Evolutionary conservation across 208 protist genomes (phyloP).

Genomic region (Endotrypanum monterogeii): DNA sequence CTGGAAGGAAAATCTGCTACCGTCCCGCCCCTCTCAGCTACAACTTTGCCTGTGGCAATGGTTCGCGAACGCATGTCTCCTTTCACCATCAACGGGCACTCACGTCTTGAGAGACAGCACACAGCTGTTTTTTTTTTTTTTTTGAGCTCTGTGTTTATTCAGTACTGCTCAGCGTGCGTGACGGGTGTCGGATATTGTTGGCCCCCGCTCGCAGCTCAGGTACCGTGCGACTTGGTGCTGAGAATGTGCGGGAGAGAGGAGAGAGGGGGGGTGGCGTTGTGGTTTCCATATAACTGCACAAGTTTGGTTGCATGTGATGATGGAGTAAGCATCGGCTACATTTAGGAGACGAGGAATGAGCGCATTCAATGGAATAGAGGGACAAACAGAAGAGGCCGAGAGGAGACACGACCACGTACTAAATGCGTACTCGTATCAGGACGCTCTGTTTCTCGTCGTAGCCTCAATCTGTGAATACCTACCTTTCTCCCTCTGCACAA

Average conservation of each 20-base stretch:
- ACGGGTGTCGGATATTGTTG: not conserved
- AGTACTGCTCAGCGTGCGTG: not conserved
- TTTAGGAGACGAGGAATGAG: not conserved
- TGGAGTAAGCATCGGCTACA: not conserved
- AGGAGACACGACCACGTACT: conserved; percentile 4
- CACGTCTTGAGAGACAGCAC: not conserved
- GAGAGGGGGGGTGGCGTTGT: not conserved
- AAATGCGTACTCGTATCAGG: not conserved
- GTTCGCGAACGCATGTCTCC: conserved; percentile 14
- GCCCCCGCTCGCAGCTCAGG: not conserved
- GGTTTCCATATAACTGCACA: not conserved
- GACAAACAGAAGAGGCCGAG: not conserved
- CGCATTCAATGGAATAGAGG: not conserved
- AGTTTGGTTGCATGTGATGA: not conserved
- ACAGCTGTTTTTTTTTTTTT: not conserved
- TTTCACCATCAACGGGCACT: not conserved
- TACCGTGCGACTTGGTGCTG: not conserved
- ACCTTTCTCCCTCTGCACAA: not conserved
- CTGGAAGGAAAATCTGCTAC: conserved; percentile 21
- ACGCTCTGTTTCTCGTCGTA: not conserved
- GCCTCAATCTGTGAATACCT: not conserved
- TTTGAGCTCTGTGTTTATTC: no score
- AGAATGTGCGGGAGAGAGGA: not conserved
- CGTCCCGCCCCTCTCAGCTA: conserved; percentile 22
- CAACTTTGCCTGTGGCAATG: conserved; percentile 29